phyloP scores from a whole-genome alignment of 768 basidiomycete species.

The Epithele typhae region DNA sequence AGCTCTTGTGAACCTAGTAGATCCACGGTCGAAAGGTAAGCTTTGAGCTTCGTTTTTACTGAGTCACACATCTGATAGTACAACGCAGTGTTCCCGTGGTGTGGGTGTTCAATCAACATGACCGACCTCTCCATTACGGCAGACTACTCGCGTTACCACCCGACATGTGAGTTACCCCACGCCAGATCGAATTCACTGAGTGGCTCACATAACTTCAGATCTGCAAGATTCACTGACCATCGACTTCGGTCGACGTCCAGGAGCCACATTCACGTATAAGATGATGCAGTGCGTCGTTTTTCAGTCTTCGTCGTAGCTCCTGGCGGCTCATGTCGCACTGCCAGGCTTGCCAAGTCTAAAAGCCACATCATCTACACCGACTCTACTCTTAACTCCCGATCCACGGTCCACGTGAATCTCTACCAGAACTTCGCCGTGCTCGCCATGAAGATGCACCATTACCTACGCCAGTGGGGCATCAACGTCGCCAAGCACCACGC shows the following conservation, averaged over 20 bases:
- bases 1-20: slow-evolving; percentile 49
- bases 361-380: slow-evolving; percentile 83
- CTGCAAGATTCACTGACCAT: slow-evolving; percentile 69
- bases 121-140: slow-evolving; percentile 69
- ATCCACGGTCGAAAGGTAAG: slow-evolving; percentile 40
- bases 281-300: slow-evolving; percentile 60
- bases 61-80: not conserved
- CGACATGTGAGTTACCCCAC: slow-evolving; percentile 41
- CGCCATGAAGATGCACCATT: slow-evolving; percentile 84
- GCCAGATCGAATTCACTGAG: no score
- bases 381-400: slow-evolving; percentile 54
- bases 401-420: slow-evolving; percentile 71
- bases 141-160: slow-evolving; percentile 70
- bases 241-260: slow-evolving; percentile 58
- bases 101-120: slow-evolving; percentile 80
- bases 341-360: slow-evolving; percentile 66
- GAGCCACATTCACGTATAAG: slow-evolving; percentile 60
- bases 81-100: slow-evolving; percentile 86
- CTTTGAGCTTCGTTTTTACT: not conserved
- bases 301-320: not conserved
- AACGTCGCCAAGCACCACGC: slow-evolving; percentile 36
- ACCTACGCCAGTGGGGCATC: slow-evolving; percentile 61
- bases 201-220: slow-evolving; percentile 31
- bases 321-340: slow-evolving; percentile 1
- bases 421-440: slow-evolving; percentile 82